Percentiles rank a stretch among this genome's conserved stretches.
Conservation (phyloP, 1,284 basidiomycete species). For the Cryptococcus sp. region DNA sequence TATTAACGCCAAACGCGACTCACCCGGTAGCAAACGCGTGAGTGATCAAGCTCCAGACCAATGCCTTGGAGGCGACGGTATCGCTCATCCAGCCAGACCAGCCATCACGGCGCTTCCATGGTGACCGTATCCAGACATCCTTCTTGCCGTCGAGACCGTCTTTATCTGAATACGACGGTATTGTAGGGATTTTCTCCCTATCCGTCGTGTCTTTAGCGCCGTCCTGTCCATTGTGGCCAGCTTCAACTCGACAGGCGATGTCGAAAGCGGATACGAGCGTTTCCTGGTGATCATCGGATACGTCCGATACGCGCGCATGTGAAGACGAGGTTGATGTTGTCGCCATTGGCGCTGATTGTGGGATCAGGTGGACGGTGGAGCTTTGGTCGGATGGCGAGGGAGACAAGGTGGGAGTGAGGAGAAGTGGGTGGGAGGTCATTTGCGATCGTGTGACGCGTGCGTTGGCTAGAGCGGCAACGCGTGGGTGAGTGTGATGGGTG, state of each 20-base stretch:
- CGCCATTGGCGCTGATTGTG: not conserved
- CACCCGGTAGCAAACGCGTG: constrained; percentile 46
- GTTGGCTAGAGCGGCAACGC: no score
- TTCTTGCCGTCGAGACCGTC: no score
- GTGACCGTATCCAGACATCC: constrained; percentile 10
- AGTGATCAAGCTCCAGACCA: constrained; percentile 38
- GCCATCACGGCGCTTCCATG: constrained; percentile 26
- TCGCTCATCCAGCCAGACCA: constrained; percentile 38
- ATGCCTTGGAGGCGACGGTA: constrained; percentile 26
- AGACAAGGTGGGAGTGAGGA: not conserved
- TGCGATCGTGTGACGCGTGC: no score
- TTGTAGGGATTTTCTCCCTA: no score
- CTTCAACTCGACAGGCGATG: no score
- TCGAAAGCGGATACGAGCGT: no score
- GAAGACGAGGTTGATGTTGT: no score
- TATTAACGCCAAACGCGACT: constrained; percentile 9
- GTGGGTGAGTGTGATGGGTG: not conserved
- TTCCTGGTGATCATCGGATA: no score
- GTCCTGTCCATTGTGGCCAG: no score
- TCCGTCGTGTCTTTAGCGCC: no score
- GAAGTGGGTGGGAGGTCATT: not conserved
- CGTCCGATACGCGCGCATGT: no score
- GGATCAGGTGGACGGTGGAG: not conserved
- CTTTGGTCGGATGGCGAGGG: not conserved
- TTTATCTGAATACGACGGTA: no score